Evolutionary conservation across 495 filamentous ascomycete species (phyloP), one percentile per base, ranked within the genome.

Genomic region (Penicillium daleae): DNA sequence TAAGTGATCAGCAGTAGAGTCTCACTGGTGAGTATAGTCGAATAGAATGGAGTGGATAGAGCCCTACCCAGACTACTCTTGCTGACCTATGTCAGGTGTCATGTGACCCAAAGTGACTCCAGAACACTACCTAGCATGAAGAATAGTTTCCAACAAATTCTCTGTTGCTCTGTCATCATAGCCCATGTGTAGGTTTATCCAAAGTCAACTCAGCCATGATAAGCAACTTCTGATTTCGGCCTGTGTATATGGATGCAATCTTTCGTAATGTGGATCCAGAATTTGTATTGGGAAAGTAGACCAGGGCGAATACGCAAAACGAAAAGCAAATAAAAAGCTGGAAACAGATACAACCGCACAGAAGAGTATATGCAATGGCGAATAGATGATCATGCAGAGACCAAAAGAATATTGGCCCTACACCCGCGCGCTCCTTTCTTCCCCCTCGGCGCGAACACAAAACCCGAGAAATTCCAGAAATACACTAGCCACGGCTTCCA

Each of bases 361-460:
- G 37, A 64, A 67, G 62, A 64, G 61, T 67, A 67, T 67, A 67
- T 67, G 61, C 65, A 67, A 64, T 61, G 54, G 54, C n/a, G 60
- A 62, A 63, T 46, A 59, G 55, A 54, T 54, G 51, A 49, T 35
- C 35, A 66, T 61, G 59, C 54, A 62, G 55, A 29, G 39, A 39
- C 35, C 51, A 22, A 13, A 5, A 15, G 46, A 27, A n/a, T 50
- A 3, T 3, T 53, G 9, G 17, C 19, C 50, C 42, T 32, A 50
- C 39, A 62, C 56, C 46, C 52, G 39, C 35, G 51, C 55, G 19
- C 59, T 61, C 37, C 48, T 50, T 62, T 53, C 44, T 49, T 33
- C 44, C 33, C 57, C 32, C 42, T 44, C 42, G 32, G 51, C 39
- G 59, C 53, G 53, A 56, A 42, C 27, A 56, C 22, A 52, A 57